Percentiles rank a stretch among this genome's conserved stretches.
Evolutionary conservation across 1,139 yeast species (phyloP).

Genomic region (Diutina pseudorugosa): DNA sequence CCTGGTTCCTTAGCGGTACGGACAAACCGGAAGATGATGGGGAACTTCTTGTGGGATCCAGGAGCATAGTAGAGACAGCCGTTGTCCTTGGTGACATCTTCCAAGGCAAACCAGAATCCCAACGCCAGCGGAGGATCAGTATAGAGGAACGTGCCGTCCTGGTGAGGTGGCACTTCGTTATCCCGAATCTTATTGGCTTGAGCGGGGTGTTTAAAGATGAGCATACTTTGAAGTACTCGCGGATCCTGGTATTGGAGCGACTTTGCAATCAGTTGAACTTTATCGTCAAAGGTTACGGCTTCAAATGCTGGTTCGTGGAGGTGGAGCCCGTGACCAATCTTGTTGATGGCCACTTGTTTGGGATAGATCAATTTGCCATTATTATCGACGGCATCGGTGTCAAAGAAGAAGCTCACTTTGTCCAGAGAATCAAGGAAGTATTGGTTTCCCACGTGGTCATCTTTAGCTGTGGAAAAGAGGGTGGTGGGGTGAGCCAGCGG

Average conservation of each 20-base stretch:
- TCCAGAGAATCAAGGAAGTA: conserved; percentile 63
- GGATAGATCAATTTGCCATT: conserved; percentile 39
- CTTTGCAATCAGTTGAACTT: conserved; percentile 39
- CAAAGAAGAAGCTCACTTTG: conserved; percentile 60
- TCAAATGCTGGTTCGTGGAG: conserved; percentile 36
- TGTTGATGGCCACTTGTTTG: conserved; percentile 50
- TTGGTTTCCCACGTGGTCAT: conserved; percentile 59
- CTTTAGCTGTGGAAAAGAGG: conserved; percentile 54
- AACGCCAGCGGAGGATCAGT: conserved; percentile 63
- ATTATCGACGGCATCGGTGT: conserved; percentile 53
- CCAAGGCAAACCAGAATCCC: conserved; percentile 79
- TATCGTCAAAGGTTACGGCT: conserved; percentile 37
- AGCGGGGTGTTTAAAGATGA: conserved; percentile 64
- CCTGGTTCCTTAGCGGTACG: conserved; percentile 31
- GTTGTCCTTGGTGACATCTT: conserved; percentile 54
- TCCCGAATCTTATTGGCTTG: conserved; percentile 35
- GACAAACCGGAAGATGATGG: conserved; percentile 56
- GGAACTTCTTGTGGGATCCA: conserved; percentile 52
- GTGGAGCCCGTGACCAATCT: conserved; percentile 74
- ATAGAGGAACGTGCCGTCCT: conserved; percentile 62
- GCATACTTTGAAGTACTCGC: conserved; percentile 66
- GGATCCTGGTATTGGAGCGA: conserved; percentile 51
- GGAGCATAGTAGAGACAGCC: conserved; percentile 70
- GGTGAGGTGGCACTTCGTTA: conserved; percentile 65
- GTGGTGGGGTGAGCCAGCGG: conserved; percentile 56